Evolutionary conservation across 2,329 filamentous ascomycete genomes (phyloP), one percentile per base, ranked within the genome.

Genomic region (Clarireedia hainanense): DNA sequence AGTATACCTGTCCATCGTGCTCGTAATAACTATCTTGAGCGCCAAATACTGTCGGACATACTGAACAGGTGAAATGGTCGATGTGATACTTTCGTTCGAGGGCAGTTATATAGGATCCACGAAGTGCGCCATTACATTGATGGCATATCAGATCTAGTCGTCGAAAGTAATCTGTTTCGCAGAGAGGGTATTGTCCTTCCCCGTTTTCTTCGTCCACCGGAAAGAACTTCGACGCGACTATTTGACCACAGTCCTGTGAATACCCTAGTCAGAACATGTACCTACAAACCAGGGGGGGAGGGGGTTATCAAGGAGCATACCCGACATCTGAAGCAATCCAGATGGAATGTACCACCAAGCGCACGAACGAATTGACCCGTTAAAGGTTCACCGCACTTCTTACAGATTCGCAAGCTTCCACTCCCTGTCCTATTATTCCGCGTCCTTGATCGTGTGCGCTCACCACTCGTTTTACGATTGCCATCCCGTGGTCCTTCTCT

Each of bases 1-100:
- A 99, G 72, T 96, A 99, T 26, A 99, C 94, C 65, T 89, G 88
- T 61, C 90, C 87, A 66, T 96, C 91, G 68, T 99, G 94, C 72
- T 99, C 94, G 73, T 99, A 99, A 72, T 99, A 99, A 70, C 91
- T 96, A 75, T 99, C 94, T 67, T 95, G 90, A 6, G 94, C 94
- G 51, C 94, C 94, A 69, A 99, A 99, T n/a, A 97, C 88, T 1
- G 94, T 97, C 4, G 91, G 88, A 69, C 94, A 99, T 34, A 96
- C 84, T 10, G 91, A 97, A 73, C 94, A 99, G 39, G 94, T 99
- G 68, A 99, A 99, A 74, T 99, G 94, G 71, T 97, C 92, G 63
- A 99, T 95, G 72, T 96, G 94, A 72, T 99, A 99, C 75, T 99
- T 99, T 66, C 90, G 89, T 64, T 99, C 94, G 53, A 99, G 80